phyloP scores from a whole-genome alignment of 495 filamentous ascomycete species.

The Penicillium simplicissimum region DNA sequence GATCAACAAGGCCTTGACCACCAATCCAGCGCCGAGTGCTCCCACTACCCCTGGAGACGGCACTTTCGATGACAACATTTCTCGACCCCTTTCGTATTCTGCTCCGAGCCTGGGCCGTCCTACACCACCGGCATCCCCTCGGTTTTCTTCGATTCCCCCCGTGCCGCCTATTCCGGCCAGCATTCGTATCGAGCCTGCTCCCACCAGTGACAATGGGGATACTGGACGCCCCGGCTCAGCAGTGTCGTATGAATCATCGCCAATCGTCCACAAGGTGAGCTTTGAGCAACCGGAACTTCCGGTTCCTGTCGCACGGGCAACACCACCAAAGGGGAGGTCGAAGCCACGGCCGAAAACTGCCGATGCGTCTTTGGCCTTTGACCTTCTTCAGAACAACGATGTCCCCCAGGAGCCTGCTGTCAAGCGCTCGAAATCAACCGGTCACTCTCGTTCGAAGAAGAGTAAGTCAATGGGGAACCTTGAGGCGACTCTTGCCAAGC shows the following conservation, averaged over 20 bases:
- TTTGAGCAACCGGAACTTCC: slow-evolving; percentile 43
- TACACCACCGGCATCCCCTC: slow-evolving; percentile 41
- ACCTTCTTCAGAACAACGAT: slow-evolving; percentile 22
- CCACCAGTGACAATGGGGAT: slow-evolving; percentile 61
- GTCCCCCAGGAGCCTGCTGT: slow-evolving; percentile 18
- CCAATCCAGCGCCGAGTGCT: slow-evolving; percentile 57
- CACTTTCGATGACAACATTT: slow-evolving; percentile 33
- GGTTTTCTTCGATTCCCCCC: slow-evolving; percentile 29
- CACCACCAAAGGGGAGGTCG: slow-evolving; percentile 51
- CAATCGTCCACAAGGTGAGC: slow-evolving; percentile 59
- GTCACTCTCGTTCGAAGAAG: slow-evolving; percentile 39
- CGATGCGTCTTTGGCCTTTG: slow-evolving; percentile 49
- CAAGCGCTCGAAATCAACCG: slow-evolving; percentile 43
- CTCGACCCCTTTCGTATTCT: slow-evolving; percentile 41
- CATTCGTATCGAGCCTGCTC: slow-evolving; percentile 38
- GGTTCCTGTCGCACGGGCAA: slow-evolving; percentile 64
- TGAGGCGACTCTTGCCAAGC: slow-evolving; percentile 27
- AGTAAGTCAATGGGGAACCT: slow-evolving; percentile 36
- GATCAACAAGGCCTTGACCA: slow-evolving; percentile 60
- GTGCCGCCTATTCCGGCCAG: slow-evolving; percentile 26
- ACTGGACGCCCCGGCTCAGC: slow-evolving; percentile 71
- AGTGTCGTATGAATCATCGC: slow-evolving; percentile 73
- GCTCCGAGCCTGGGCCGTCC: slow-evolving; percentile 33
- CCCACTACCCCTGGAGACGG: slow-evolving; percentile 65
- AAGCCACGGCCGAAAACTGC: slow-evolving; percentile 52